Base-by-base conservation (phyloP, 169 alveolate species). In the Plasmodium sp. region DNA sequence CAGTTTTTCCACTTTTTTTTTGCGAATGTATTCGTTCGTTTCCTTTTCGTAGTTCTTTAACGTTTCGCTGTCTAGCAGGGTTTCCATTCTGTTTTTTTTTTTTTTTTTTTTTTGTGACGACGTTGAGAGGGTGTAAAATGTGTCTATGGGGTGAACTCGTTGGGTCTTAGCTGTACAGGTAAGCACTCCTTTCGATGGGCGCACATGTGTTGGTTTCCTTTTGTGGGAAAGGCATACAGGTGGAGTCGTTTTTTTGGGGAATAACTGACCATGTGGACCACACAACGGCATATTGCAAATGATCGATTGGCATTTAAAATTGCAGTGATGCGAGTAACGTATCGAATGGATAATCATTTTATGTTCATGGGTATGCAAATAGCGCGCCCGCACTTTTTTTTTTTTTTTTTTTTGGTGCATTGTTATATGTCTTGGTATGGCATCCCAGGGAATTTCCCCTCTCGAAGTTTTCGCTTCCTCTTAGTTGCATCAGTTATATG, bases 1-100 rank as follows among this genome's bases (percentile, higher is more conserved):
- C 45, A 85, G 36, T 75, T 85, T 85, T 31, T 85, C 85, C 41
- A 85, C 85, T 5, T 85, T 85, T 77, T 85, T 85, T 85, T 85
- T 85, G 36, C 79, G 73, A 74, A 85, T 85, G 45, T 85, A 85
- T 85, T 85, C 93, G 33, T 85, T 85, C 48, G 93, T 85, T 85
- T 85, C 93, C 62, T 85, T 83, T 75, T 85, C 84, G 48, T 74
- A 85, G 41, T 85, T 85, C 71, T 85, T 85, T 54, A 85, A 41
- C 14, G 84, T 85, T 85, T 85, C 93, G 77, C 93, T 74, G 45
- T 85, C 81, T 45, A 85, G 54, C 12, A 85, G 81, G 18, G 93
- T 85, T 85, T 85, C 93, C 93, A 85, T 85, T 51, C 9, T 83
- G 62, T 62, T 62, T 31, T 22, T 56, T 6, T 56, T 2, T 16